These are phyloP conservation scores for Penicillium concentricum DNA, from an alignment of 2,329 filamentous ascomycete species.

Conservation along the genomic window DNA sequence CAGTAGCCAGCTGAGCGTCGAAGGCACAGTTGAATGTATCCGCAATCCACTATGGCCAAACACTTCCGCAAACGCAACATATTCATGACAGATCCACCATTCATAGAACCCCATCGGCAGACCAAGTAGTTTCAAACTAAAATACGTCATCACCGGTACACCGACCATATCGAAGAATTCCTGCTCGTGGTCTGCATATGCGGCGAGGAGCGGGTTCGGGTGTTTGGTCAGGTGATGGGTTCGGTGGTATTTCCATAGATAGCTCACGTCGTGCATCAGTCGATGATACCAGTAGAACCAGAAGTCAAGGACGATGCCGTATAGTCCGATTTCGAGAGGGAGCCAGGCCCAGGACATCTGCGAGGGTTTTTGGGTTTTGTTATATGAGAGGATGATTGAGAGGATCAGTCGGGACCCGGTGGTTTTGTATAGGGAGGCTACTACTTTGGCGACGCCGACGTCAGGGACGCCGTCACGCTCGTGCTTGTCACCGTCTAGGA, in stretches of 20 bases:
- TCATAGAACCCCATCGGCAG: constrained; percentile 50
- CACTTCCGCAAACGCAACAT: constrained; percentile 40
- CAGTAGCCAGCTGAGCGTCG: constrained; percentile 38
- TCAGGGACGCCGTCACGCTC: constrained; percentile 44
- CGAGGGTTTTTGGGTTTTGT: constrained; percentile 21
- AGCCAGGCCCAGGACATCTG: constrained; percentile 37
- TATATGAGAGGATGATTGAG: constrained; percentile 34
- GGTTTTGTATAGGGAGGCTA: constrained; percentile 35
- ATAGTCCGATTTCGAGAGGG: constrained; percentile 32
- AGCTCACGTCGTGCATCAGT: constrained; percentile 43
- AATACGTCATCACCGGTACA: constrained; percentile 42
- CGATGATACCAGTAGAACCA: constrained; percentile 33
- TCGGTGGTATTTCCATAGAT: constrained; percentile 46
- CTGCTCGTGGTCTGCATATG: constrained; percentile 46
- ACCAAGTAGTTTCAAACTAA: constrained; percentile 36
- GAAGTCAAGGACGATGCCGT: constrained; percentile 27
- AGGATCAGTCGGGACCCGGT: constrained; percentile 35
- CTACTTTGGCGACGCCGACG: constrained; percentile 36
- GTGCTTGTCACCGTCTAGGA: constrained; percentile 25
- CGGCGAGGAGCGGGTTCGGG: constrained; percentile 43
- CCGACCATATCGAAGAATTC: constrained; percentile 46
- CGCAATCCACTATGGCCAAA: constrained; percentile 28
- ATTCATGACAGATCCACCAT: constrained; percentile 50
- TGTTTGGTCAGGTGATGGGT: constrained; percentile 50
- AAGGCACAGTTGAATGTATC: constrained; percentile 37